Evolutionary conservation across 176 grass and related monocot species (phyloP), one percentile per base, ranked within the genome.

Genomic region (Aegilops umbellulata): DNA sequence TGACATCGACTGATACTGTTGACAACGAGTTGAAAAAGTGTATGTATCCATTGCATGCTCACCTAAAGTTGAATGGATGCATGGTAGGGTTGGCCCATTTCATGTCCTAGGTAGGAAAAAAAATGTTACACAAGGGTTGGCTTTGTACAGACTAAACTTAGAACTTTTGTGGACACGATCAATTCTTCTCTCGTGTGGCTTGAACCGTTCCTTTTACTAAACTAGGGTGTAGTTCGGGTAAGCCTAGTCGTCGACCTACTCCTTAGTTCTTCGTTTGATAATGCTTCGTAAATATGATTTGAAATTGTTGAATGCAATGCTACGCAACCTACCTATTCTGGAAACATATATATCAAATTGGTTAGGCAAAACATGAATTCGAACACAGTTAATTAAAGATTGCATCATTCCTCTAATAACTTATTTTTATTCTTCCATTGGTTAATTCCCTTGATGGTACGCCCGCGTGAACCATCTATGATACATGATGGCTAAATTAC

Each of bases 91-190:
- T 42, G 58, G 31, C 1, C 29, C 20, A 27, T 75, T 74, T 31
- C 58, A 44, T 22, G 25, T 66, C 65, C 84, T 67, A 80, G 60
- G 80, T 75, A 75, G 66, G 81, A 87, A 87, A 90, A 90, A 30
- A 87, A 84, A 80, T 44, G 69, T 80, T 75, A 35, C 3, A 25
- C 11, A 23, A 69, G 62, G 57, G 35, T 76, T 13, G 61, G 17
- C 67, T 69, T 47, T 80, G 80, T 60, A 87, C 66, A 61, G 58
- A 75, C 77, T 78, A 31, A 69, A 17, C 79, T 71, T 82, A 3
- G 65, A 86, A 72, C 44, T 46, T 74, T 39, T 0, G 23, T 41
- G 4, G 14, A 0, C 55, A 16, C 30, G 23, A 16, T 67, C n/a
- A 46, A 47, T 17, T 42, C 26, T 74, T 29, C 26, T 87, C 8